Evolutionary conservation across 148 eudicot species (phyloP).

Genomic region (Persicaria tinctoria): DNA sequence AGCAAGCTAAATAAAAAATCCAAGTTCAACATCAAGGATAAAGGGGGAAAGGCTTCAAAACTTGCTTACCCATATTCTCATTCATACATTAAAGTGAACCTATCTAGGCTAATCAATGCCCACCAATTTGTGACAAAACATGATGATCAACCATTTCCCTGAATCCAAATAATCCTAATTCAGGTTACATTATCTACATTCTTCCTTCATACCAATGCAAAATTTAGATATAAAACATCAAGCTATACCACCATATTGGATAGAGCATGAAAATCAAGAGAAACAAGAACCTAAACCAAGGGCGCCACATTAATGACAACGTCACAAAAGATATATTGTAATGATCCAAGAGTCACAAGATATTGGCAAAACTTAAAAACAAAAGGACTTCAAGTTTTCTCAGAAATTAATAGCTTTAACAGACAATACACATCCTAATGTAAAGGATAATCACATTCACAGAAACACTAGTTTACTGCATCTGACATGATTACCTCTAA

Average conservation of each 20-base stretch:
- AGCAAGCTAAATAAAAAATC: background rate
- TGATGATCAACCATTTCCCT: background rate
- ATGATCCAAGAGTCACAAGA: background rate
- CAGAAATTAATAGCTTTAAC: background rate
- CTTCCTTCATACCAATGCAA: background rate
- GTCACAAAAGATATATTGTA: background rate
- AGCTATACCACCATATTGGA: background rate
- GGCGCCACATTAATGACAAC: background rate
- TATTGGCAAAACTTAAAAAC: background rate
- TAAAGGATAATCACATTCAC: background rate
- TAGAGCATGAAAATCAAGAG: background rate
- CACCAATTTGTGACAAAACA: background rate
- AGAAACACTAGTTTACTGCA: background rate
- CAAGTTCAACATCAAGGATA: slow-evolving; percentile 2
- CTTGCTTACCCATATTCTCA: background rate
- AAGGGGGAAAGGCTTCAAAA: background rate
- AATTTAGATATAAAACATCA: background rate
- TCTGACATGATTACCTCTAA: background rate
- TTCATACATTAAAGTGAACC: background rate
- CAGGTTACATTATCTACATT: background rate
- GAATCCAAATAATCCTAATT: background rate
- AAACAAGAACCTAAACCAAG: background rate
- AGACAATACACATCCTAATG: background rate
- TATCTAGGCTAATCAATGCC: background rate
- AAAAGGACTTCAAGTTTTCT: background rate